These are phyloP conservation scores for Puccinia triticina DNA, from an alignment of 1,284 basidiomycete genomes.

Conservation along the genomic window DNA sequence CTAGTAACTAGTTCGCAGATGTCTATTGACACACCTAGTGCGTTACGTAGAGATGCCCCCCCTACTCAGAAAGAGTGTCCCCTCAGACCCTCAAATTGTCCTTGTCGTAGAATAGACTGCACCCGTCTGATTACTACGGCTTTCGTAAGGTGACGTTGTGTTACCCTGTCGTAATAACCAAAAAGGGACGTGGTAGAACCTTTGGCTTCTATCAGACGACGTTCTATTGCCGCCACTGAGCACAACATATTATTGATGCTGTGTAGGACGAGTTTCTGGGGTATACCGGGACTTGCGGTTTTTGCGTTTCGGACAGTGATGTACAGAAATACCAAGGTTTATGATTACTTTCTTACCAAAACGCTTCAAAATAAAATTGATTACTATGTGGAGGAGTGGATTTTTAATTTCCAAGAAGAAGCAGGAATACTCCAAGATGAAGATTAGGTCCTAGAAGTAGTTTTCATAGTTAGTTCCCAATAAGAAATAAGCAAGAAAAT, in stretches of 20 bases:
- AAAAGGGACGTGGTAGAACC: background rate
- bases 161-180: background rate
- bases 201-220: background rate
- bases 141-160: too few relatives aligned
- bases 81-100: background rate
- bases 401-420: too few relatives aligned
- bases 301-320: background rate
- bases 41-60: background rate
- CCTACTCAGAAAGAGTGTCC: slow-evolving; percentile 16
- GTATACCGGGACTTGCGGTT: background rate
- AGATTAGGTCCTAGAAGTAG: too few relatives aligned
- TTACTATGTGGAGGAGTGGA: too few relatives aligned
- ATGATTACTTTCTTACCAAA: too few relatives aligned
- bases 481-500: too few relatives aligned
- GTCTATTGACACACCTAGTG: background rate
- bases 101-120: too few relatives aligned
- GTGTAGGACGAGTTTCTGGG: background rate
- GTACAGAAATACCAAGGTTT: too few relatives aligned
- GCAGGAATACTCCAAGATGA: too few relatives aligned
- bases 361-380: too few relatives aligned
- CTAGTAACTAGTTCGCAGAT: background rate
- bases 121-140: too few relatives aligned
- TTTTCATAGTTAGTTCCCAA: too few relatives aligned
- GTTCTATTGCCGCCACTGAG: background rate
- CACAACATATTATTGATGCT: background rate